Percentiles rank a stretch among this genome's conserved stretches.
Conservation (phyloP, 2,329 filamentous ascomycete genomes). For the Onygenales sp. region DNA sequence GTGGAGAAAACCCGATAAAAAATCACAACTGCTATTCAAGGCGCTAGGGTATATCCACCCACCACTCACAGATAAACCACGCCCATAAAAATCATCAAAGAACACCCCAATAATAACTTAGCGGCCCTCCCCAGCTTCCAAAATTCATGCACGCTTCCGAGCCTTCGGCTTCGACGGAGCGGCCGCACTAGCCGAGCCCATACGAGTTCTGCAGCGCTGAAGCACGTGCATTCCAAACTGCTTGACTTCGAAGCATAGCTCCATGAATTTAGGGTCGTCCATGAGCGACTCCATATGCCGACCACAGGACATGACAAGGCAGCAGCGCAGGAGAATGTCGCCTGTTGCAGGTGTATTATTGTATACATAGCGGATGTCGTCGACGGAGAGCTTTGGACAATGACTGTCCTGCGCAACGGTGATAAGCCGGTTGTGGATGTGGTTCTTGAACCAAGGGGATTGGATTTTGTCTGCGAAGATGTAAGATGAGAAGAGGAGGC, state of each 20-base stretch:
- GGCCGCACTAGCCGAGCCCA: not conserved
- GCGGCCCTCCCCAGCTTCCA: not conserved
- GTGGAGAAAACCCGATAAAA: too few relatives aligned
- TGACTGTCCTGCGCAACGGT: not conserved
- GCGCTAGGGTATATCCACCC: too few relatives aligned
- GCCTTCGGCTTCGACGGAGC: not conserved
- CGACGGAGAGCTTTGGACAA: not conserved
- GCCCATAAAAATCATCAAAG: too few relatives aligned
- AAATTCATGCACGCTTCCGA: not conserved
- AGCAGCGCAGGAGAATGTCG: not conserved
- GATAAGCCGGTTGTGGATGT: constrained; percentile 1
- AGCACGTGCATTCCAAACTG: not conserved
- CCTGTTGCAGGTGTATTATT: not conserved
- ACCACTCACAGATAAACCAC: too few relatives aligned
- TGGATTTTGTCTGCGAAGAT: constrained; percentile 1
- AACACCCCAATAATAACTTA: too few relatives aligned
- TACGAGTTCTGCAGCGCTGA: not conserved
- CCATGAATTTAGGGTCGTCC: not conserved
- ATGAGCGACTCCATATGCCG: not conserved
- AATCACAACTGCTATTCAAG: too few relatives aligned
- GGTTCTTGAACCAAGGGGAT: constrained; percentile 1
- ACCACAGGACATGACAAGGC: not conserved
- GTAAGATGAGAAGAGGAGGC: constrained; percentile 3
- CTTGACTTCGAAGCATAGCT: not conserved
- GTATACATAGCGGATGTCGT: not conserved